phyloP scores from a whole-genome alignment of 192 early-diverging fungal genomes.

The Spinellus fusiger region DNA sequence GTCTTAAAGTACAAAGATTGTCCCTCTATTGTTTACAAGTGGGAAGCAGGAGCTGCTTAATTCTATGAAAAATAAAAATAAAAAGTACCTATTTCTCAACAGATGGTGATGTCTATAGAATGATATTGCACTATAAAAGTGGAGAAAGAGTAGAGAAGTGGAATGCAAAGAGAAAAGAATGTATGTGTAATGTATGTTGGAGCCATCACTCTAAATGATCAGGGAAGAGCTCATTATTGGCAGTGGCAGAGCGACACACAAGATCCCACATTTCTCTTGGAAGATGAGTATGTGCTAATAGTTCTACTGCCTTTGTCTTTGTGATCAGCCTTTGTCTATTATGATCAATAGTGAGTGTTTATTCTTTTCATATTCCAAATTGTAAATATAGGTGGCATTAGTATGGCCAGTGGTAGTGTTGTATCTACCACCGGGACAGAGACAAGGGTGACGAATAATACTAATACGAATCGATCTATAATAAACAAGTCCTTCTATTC shows the following conservation, averaged over 20 bases:
- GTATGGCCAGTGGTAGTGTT: too few relatives aligned
- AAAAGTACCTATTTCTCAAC: too few relatives aligned
- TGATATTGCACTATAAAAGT: too few relatives aligned
- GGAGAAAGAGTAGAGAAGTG: too few relatives aligned
- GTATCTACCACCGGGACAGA: too few relatives aligned
- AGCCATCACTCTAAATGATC: neutral
- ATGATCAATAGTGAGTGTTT: neutral
- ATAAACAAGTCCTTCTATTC: neutral
- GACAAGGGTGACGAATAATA: too few relatives aligned
- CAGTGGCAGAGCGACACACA: slow-evolving; percentile 5
- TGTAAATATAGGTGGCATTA: too few relatives aligned
- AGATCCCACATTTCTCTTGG: slow-evolving; percentile 10
- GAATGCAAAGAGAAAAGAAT: too few relatives aligned
- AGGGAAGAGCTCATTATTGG: slow-evolving; percentile 10
- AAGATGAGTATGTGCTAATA: slow-evolving; percentile 1
- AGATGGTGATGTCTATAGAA: too few relatives aligned
- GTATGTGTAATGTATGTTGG: neutral
- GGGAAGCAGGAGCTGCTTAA: slow-evolving; percentile 39
- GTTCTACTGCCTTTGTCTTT: neutral
- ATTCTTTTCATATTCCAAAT: too few relatives aligned
- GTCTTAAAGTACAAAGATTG: slow-evolving; percentile 55
- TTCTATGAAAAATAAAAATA: neutral
- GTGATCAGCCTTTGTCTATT: slow-evolving; percentile 2
- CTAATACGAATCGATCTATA: neutral
- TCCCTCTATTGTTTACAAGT: slow-evolving; percentile 55